Evolutionary conservation across 495 filamentous ascomycete species (phyloP).

Genomic region (Margaritispora aquatica): DNA sequence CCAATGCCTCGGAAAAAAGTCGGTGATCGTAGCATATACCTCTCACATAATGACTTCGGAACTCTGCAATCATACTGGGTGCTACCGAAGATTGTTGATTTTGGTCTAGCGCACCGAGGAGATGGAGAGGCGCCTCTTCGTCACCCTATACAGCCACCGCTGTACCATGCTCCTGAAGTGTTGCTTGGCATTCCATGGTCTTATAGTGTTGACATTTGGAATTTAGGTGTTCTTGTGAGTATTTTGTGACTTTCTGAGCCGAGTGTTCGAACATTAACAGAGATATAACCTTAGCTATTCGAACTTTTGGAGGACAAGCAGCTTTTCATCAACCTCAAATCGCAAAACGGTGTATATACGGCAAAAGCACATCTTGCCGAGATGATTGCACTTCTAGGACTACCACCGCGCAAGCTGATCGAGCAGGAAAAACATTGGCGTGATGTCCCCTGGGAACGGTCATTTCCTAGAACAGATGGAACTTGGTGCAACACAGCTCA

Average conservation of each 20-base stretch:
- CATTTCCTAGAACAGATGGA: constrained; percentile 11
- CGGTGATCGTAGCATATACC: constrained; percentile 34
- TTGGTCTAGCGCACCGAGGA: constrained; percentile 33
- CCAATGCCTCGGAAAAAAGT: constrained; percentile 36
- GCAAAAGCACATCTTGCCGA: constrained; percentile 28
- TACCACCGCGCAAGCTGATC: constrained; percentile 27
- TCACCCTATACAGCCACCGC: constrained; percentile 35
- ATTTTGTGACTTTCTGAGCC: background rate
- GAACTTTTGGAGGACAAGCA: constrained; percentile 23
- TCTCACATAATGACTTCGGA: constrained; percentile 37
- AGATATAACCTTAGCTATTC: background rate
- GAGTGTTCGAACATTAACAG: constrained; percentile 8
- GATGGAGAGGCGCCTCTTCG: constrained; percentile 29
- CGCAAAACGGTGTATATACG: constrained; percentile 25
- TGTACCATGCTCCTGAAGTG: constrained; percentile 36
- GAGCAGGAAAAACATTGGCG: constrained; percentile 22
- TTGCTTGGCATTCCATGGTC: constrained; percentile 30
- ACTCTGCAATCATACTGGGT: constrained; percentile 27
- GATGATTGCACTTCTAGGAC: constrained; percentile 35
- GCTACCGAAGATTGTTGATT: constrained; percentile 35
- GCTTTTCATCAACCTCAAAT: constrained; percentile 27
- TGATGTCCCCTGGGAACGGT: constrained; percentile 4
- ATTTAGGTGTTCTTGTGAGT: constrained; percentile 29
- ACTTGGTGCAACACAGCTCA: constrained; percentile 18
- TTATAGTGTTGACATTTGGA: constrained; percentile 38